These are phyloP conservation scores for Larix sibirica DNA, from an alignment of 83 land plant species.

Conservation along the genomic window DNA sequence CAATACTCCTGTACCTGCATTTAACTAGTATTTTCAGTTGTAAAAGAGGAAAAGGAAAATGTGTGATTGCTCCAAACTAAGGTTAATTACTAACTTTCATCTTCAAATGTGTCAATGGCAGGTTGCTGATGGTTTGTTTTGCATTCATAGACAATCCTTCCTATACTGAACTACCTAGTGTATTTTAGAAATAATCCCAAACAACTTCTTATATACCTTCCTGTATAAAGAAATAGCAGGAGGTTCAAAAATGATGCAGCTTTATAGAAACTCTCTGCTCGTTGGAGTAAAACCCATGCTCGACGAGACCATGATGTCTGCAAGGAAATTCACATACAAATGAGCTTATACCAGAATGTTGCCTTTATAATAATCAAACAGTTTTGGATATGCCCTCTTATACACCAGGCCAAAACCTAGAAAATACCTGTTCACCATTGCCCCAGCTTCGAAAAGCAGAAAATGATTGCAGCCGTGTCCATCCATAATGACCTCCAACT, in stretches of 20 bases:
- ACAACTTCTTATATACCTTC: slow-evolving; percentile 52
- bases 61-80: background rate
- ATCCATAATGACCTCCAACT: slow-evolving; percentile 90
- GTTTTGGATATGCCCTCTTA: background rate
- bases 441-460: slow-evolving; percentile 98
- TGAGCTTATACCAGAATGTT: background rate
- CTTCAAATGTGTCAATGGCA: background rate
- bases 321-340: slow-evolving; percentile 1
- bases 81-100: background rate
- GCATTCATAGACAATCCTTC: background rate
- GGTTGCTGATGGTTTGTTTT: too few species aligned
- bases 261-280: slow-evolving; percentile 79
- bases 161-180: background rate
- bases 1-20: slow-evolving; percentile 80
- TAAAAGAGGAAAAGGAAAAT: background rate
- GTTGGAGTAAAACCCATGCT: slow-evolving; percentile 78
- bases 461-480: slow-evolving; percentile 88
- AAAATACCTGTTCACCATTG: slow-evolving; percentile 75
- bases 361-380: background rate
- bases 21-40: background rate
- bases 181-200: background rate
- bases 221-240: slow-evolving; percentile 74
- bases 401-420: slow-evolving; percentile 5
- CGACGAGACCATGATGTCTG: slow-evolving; percentile 79
- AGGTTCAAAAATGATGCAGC: slow-evolving; percentile 78